Evolutionary conservation across 2,329 filamentous ascomycete genomes (phyloP).

Genomic region (Chlorencoelia australis): DNA sequence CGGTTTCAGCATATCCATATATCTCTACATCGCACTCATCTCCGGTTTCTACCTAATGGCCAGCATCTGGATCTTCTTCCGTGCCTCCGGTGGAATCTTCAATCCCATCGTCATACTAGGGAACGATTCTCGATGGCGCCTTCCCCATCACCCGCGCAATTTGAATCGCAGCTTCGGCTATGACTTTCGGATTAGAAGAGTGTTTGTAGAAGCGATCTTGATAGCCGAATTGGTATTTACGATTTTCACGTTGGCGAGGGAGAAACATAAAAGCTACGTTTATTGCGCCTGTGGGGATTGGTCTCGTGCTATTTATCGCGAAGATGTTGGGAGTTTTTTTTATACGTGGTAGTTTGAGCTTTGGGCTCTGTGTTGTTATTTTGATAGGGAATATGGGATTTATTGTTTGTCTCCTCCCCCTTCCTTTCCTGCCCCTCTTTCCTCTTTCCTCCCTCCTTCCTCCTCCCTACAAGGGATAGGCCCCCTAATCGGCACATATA

Average conservation of each 20-base stretch:
- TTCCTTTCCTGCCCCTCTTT: no score
- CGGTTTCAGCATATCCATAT: slow-evolving; percentile 26
- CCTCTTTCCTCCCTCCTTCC: not conserved
- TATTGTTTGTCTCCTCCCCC: slow-evolving; percentile 24
- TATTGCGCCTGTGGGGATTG: slow-evolving; percentile 38
- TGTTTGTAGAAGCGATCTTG: slow-evolving; percentile 41
- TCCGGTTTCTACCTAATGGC: slow-evolving; percentile 34
- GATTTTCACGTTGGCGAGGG: slow-evolving; percentile 40
- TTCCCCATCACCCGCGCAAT: no score
- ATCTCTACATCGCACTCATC: slow-evolving; percentile 27
- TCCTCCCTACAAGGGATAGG: slow-evolving; percentile 31
- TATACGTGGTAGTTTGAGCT: slow-evolving; percentile 37
- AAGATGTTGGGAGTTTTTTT: slow-evolving; percentile 38
- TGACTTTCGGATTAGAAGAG: slow-evolving; percentile 31
- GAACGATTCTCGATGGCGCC: slow-evolving; percentile 28
- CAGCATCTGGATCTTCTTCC: slow-evolving; percentile 46
- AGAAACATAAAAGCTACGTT: slow-evolving; percentile 39
- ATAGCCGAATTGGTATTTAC: slow-evolving; percentile 38
- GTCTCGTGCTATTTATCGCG: slow-evolving; percentile 36
- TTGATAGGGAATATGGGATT: slow-evolving; percentile 38
- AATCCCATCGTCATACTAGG: slow-evolving; percentile 36
- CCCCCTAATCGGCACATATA: slow-evolving; percentile 37
- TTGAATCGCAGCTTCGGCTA: slow-evolving; percentile 25
- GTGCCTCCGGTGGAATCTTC: slow-evolving; percentile 41
- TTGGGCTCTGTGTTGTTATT: slow-evolving; percentile 38